Conservation (phyloP, 306 rosid species). For the Phaseolus lunatus region DNA sequence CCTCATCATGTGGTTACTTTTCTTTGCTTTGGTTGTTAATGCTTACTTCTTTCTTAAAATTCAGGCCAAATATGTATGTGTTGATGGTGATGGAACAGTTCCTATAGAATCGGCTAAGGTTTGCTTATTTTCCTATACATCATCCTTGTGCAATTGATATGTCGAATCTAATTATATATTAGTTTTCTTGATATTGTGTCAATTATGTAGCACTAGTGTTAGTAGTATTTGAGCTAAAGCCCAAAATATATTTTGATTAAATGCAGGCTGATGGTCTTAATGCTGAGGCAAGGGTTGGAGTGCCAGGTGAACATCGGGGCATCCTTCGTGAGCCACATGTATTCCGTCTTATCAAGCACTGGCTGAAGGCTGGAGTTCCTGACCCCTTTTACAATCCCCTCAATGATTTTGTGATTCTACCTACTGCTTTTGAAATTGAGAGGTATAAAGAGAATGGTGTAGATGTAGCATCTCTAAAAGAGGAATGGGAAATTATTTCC, state of each 20-base stretch:
- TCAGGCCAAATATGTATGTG: constrained; percentile 78
- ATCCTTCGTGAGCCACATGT: constrained; percentile 85
- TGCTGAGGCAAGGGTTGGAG: constrained; percentile 93
- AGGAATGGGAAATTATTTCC: constrained; percentile 94
- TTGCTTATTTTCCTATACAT: constrained; percentile 38
- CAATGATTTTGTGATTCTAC: constrained; percentile 90
- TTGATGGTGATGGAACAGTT: constrained; percentile 96
- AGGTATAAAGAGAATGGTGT: constrained; percentile 63
- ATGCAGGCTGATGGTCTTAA: constrained; percentile 91
- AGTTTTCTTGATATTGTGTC: constrained; percentile 3
- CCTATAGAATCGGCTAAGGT: constrained; percentile 96
- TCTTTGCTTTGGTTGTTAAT: not conserved
- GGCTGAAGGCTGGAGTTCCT: constrained; percentile 87
- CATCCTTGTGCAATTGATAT: constrained; percentile 30
- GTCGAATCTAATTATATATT: constrained; percentile 2
- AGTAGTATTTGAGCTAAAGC: not conserved
- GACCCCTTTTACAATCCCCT: constrained; percentile 95
- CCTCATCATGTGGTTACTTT: not conserved
- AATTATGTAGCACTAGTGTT: not conserved
- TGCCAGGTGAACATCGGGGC: constrained; percentile 90
- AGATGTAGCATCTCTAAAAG: constrained; percentile 81
- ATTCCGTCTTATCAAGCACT: constrained; percentile 86
- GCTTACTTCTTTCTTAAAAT: constrained; percentile 40
- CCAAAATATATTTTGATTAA: constrained; percentile 11
- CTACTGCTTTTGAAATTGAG: constrained; percentile 81